phyloP scores from a whole-genome alignment of 2,329 filamentous ascomycete genomes.

The Plectosphaerella cucumerina region DNA sequence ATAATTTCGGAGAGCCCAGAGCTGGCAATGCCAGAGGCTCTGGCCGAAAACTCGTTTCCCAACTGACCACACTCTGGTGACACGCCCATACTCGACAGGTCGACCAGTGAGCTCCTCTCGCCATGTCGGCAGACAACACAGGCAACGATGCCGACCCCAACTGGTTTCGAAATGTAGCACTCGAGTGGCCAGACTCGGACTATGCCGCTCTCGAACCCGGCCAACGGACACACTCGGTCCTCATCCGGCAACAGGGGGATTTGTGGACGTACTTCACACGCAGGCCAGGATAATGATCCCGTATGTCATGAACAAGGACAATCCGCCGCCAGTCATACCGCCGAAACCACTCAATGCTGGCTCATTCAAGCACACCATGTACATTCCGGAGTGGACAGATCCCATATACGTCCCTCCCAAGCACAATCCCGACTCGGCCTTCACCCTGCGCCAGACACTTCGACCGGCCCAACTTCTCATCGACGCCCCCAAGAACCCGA shows the following conservation, averaged over 20 bases:
- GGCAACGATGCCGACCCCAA: too few species aligned
- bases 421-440: not conserved
- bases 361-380: conserved; percentile 4
- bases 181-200: too few species aligned
- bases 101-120: too few species aligned
- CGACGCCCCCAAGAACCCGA: conserved; percentile 18
- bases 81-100: too few species aligned
- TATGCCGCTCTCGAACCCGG: too few species aligned
- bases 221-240: not conserved
- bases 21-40: too few species aligned
- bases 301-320: not conserved
- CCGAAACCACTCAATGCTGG: not conserved
- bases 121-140: too few species aligned
- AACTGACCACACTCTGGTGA: too few species aligned
- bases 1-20: too few species aligned
- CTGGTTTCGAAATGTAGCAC: too few species aligned
- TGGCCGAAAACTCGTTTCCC: too few species aligned
- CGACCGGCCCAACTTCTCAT: conserved; percentile 10
- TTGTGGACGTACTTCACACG: conserved; percentile 2
- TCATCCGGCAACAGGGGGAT: not conserved
- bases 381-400: conserved; percentile 21
- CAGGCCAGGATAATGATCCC: not conserved
- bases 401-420: conserved; percentile 19
- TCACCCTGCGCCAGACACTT: not conserved
- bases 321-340: not conserved